Evolutionary conservation across 177 flowering plant genomes (phyloP), one percentile per base, ranked within the genome.

Genomic region (Telopea speciosissima): DNA sequence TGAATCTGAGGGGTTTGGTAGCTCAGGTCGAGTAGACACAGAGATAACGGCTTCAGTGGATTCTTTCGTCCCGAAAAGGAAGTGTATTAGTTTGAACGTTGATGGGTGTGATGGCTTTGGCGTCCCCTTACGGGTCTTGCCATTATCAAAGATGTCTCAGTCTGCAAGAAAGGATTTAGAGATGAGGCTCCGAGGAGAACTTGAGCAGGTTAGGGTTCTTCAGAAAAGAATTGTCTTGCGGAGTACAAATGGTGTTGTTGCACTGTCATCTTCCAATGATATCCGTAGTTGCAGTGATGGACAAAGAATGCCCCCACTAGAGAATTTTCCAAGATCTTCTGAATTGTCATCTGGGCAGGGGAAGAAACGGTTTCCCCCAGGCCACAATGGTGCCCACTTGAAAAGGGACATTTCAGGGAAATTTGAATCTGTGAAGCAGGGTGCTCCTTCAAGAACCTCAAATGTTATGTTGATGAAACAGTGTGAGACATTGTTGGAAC

Each of bases 1-100:
- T 67, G 92, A 85, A 73, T 84, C 87, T 1, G 98, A 89, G 75
- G 95, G 90, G 3, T 88, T 89, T 67, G 92, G 85, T 69, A 85
- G 91, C 81, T 91, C 89, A 0, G 92, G 85, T 36, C 77, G 85
- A 59, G 67, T 81, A 22, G 93, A 88, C 65, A 72, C 82, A 0
- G 93, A 85, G 61, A 75, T 83, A 74, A 76, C 83, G 24, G 88
- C 79, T 68, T 85, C 93, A 1, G 89, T 83, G 73, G 85, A 79
- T 78, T 86, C 89, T 7, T 83, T 76, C 74, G 84, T 78, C 0
- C 88, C 84, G 0, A 69, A 62, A 63, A 84, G 86, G 79, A 90
- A 87, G 75, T 82, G 83, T 73, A 83, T 86, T 40, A 84, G 73
- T 72, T 72, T 88, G 71, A 86, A 85, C 74, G 70, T 71, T 22